These are phyloP conservation scores for Termitomyces sp. DNA, from an alignment of 768 basidiomycete species.

Conservation along the genomic window DNA sequence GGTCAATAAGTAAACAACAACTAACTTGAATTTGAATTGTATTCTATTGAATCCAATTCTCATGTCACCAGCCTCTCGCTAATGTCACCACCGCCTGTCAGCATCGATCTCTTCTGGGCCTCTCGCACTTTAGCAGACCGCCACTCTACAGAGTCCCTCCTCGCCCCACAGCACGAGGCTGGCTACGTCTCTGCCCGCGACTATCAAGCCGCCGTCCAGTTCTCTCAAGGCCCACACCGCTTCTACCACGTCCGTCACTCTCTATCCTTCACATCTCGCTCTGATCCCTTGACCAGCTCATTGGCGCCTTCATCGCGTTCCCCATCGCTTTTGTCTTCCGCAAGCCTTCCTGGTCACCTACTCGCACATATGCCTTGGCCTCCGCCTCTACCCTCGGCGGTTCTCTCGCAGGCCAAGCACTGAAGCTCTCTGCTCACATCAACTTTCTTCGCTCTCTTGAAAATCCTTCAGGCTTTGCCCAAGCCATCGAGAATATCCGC, in stretches of 20 bases:
- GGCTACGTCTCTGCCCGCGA: constrained; percentile 47
- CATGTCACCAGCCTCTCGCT: background rate
- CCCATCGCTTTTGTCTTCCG: constrained; percentile 17
- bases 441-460: constrained; percentile 32
- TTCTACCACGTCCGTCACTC: constrained; percentile 28
- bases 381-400: constrained; percentile 22
- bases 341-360: constrained; percentile 16
- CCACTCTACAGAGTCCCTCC: constrained; percentile 35
- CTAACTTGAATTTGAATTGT: background rate
- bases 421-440: constrained; percentile 24
- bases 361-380: constrained; percentile 14
- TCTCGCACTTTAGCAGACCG: constrained; percentile 39
- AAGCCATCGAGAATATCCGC: constrained; percentile 38
- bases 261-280: background rate
- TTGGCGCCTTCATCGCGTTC: constrained; percentile 6
- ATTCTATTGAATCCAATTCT: background rate
- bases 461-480: constrained; percentile 32
- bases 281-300: constrained; percentile 5
- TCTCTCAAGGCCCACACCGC: constrained; percentile 43
- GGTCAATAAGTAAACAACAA: background rate
- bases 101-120: constrained; percentile 30
- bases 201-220: constrained; percentile 47
- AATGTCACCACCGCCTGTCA: constrained; percentile 7
- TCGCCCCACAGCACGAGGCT: constrained; percentile 46
- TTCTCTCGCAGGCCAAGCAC: constrained; percentile 22